Base-by-base conservation (phyloP, 306 rosid genomes). In the Corylus americana region DNA sequence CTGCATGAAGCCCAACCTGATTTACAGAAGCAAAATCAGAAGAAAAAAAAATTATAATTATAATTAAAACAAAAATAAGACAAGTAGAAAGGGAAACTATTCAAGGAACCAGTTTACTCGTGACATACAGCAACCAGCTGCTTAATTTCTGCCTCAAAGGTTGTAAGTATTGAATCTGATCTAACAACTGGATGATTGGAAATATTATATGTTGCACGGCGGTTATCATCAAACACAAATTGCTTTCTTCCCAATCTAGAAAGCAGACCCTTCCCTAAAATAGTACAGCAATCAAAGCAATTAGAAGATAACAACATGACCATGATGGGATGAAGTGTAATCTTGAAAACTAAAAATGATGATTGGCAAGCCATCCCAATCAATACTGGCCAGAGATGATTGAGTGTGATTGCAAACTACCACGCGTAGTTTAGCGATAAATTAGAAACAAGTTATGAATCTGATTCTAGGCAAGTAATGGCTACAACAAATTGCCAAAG, bases 1-100 rank as follows among this genome's bases (percentile, higher is more conserved):
- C 99, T 11, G 97, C 97, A 82, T 93, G 99, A 83, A 91, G 98
- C 79, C 99, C 99, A 76, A 96, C 99, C 99, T 96, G 89, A 76
- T 77, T 62, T 72, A 73, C 64, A 48, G 20, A 45, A 4, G 13
- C 14, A 67, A 67, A 67, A 81, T 37, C 42, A n/a, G 49, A 13
- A 61, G 22, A 6, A 70, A 72, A 10, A 57, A 83, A 31, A 44
- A 5, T 62, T 63, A 39, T 2, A 35, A 35, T 4, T 17, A 20
- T 80, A 55, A 8, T 54, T 39, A 63, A 58, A 75, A 71, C 82
- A 79, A 74, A 74, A 48, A 80, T 39, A 51, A 37, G 44, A 82
- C 5, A 20, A 63, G 53, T 49, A 66, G 37, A 57, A 74, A 80
- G 63, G 13, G 76, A 49, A 82, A 39, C 27, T 83, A 81, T 47